Evolutionary conservation across 2,329 filamentous ascomycete genomes (phyloP).

Genomic region (Sporothrix euskadiensis): DNA sequence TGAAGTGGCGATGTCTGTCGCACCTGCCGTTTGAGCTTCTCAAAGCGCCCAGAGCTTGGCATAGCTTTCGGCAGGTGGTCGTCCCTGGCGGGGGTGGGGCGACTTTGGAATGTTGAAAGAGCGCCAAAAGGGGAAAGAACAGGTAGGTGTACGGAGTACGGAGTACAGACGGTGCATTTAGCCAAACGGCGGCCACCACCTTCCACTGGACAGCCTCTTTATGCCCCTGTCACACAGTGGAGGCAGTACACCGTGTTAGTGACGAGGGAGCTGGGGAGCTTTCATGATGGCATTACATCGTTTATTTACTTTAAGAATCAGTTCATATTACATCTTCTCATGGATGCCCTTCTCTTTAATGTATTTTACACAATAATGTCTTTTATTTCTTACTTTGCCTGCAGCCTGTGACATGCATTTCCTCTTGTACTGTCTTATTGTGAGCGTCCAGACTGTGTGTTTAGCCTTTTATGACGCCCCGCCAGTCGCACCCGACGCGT

Average conservation of each 20-base stretch:
- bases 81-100: conserved; percentile 17
- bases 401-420: neutral
- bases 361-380: no score
- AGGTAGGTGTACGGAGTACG: neutral
- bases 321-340: neutral
- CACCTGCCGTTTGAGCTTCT: conserved; percentile 12
- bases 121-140: neutral
- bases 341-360: no score
- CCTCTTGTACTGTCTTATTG: neutral
- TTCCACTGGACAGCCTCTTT: neutral
- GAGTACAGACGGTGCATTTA: neutral
- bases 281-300: neutral
- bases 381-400: no score
- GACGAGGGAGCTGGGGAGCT: neutral
- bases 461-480: neutral
- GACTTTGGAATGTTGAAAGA: neutral
- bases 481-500: conserved; percentile 9
- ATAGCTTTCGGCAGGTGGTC: conserved; percentile 15
- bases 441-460: neutral
- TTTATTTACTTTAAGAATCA: neutral
- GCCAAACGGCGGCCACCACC: neutral
- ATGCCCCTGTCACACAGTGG: neutral
- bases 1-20: conserved; percentile 2
- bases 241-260: neutral
- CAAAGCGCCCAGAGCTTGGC: conserved; percentile 17